Evolutionary conservation across 768 basidiomycete genomes (phyloP), one percentile per base, ranked within the genome.

Genomic region (Auriscalpium orientale): DNA sequence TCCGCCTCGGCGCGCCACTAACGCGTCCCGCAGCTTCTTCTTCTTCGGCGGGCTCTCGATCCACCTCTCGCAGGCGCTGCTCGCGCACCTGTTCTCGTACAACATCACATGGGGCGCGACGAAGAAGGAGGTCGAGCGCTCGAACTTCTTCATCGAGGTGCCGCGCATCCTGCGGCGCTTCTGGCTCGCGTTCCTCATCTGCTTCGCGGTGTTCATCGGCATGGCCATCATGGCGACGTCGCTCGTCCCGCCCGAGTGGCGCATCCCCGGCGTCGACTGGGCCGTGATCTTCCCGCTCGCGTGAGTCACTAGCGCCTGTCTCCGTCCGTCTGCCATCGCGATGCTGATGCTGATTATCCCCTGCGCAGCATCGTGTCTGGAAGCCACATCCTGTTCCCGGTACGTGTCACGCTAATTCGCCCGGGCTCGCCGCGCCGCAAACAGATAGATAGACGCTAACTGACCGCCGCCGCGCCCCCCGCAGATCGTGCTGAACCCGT

Each of bases 71-170:
- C 68, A 75, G 35, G 80, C 83, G 4, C 72, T 84, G 44, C 70
- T 79, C 46, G 75, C 79, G 1, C 82, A 84, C 66, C 33, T 83
- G 18, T 77, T 82, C 65, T 79, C 80, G 37, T 84, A 81, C 61
- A 75, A 84, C 65, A 77, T 80, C 65, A 70, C 69, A 12, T 84
- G 82, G 83, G 72, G 75, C 5, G 75, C 81, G 35, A 84, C 82
- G 7, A 77, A 80, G 62, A 93, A 92, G 79, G 88, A 90, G 69
- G 89, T 94, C 43, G 86, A 93, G 69, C 78, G 82, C 49, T 89
- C 87, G 6, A 94, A 93, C 67, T 93, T 95, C 76, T 93, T 89
- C 80, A 81, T 87, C 54, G 92, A 95, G 68, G 83, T 93, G 12
- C 93, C 93, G 1, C 81, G 82, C 55, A 92, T 95, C 66, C 73